Evolutionary conservation across 345 rosid species (phyloP), one percentile per base, ranked within the genome.

Genomic region (Rhizophora apiculata): DNA sequence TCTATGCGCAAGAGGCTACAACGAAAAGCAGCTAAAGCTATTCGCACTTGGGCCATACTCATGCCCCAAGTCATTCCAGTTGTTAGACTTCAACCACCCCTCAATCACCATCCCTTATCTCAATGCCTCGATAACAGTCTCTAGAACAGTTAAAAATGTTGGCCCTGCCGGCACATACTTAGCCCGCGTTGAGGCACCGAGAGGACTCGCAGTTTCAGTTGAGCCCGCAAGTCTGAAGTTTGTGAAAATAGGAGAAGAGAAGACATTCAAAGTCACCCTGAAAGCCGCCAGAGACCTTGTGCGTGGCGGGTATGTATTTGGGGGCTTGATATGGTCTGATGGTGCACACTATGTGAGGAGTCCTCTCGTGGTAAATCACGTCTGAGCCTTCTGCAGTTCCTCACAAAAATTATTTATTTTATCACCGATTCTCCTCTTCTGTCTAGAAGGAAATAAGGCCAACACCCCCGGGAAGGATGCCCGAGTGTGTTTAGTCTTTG

Each of bases 321-420:
- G 93, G 9, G 24, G 39, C 9, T 52, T 88, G 71, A 62, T 55
- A 10, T 86, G 90, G 93, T 67, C 83, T 0, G 85, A 86, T 63
- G 89, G 89, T 2, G 65, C n/a, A 62, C 90, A 82, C 37, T 1
- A 54, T 51, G 90, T 86, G 0, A 84, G 78, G 67, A 86, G 85
- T 71, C 80, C 90, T 31, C 13, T 77, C 7, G 70, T 63, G 16
- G 73, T 77, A 32, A 67, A 24, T 26, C 63, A 54, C 16, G 13
- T 22, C 29, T 55, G 15, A 22, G 10, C 48, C 2, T 2, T 10
- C 4, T 11, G 48, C 48, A 43, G 15, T 43, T 8, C 3, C 31
- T 30, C 5, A 2, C 4, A 11, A 3, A 16, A 43, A 43, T 43
- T 43, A 3, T 10, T 43, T 11, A 11, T 43, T 43, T 43, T 13